Conservation (phyloP, 257 asterid genomes). For the Petunia axillaris region DNA sequence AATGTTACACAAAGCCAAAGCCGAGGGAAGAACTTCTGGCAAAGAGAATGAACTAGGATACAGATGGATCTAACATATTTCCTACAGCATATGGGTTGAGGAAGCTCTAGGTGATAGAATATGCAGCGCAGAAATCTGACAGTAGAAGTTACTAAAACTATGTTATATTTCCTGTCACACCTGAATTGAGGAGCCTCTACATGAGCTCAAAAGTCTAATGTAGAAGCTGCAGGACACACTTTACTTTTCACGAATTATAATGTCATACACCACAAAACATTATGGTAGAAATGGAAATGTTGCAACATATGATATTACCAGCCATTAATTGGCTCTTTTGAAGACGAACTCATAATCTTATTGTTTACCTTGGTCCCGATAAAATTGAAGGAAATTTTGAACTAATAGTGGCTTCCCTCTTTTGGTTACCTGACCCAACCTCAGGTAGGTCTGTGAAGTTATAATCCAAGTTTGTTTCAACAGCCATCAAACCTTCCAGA, state of each 20-base stretch:
- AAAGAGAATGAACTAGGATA: too few species aligned
- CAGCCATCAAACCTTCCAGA: constrained; percentile 28
- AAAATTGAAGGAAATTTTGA: constrained; percentile 4
- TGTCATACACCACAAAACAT: not conserved
- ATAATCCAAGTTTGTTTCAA: constrained; percentile 25
- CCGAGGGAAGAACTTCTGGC: too few species aligned
- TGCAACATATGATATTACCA: too few species aligned
- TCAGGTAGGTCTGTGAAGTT: not conserved
- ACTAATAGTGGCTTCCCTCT: not conserved
- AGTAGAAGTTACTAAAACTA: not conserved
- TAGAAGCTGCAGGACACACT: not conserved
- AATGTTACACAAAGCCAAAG: too few species aligned
- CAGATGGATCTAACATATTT: too few species aligned
- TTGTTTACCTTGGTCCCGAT: constrained; percentile 26
- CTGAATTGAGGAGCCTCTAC: not conserved
- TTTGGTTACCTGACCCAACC: not conserved
- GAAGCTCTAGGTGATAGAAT: too few species aligned
- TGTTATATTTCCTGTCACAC: not conserved
- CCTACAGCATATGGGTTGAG: too few species aligned
- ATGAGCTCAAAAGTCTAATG: not conserved
- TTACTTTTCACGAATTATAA: not conserved
- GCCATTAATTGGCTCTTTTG: too few species aligned
- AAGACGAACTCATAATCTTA: not conserved
- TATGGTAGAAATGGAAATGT: not conserved
- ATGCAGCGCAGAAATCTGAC: too few species aligned